phyloP scores from a whole-genome alignment of 495 filamentous ascomycete species.

The Penicillium ochrochloron region DNA sequence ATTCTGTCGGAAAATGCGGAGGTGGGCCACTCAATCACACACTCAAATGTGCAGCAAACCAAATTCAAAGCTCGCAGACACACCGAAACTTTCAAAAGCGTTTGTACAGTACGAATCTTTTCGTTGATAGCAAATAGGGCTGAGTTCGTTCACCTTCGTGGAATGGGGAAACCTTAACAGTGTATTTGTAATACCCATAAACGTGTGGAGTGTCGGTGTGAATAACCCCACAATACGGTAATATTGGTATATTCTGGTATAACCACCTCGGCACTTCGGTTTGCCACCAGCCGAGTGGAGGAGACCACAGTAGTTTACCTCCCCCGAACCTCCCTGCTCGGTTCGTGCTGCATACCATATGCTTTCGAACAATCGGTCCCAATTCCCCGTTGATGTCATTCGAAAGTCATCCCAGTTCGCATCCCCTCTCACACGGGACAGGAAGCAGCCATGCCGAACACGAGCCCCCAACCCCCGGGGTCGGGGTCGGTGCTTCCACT shows the following conservation, averaged over 20 bases:
- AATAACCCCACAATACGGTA: not conserved
- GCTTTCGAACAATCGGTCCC: not conserved
- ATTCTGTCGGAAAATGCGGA: not conserved
- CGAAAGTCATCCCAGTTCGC: not conserved
- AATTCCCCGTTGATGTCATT: not conserved
- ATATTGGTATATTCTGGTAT: not conserved
- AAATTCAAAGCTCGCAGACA: not conserved
- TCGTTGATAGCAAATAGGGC: no score
- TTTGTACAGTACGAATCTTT: not conserved
- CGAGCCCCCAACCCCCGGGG: not conserved
- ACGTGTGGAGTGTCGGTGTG: not conserved
- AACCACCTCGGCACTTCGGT: not conserved
- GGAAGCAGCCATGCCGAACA: not conserved
- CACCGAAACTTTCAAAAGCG: no score
- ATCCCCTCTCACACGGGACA: not conserved
- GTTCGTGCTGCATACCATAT: not conserved
- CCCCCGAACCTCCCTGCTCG: not conserved
- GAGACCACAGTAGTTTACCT: not conserved
- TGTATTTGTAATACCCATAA: not conserved
- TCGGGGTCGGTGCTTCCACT: no score
- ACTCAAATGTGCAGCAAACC: not conserved
- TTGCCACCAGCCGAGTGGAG: not conserved
- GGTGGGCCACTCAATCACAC: not conserved
- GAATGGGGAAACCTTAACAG: not conserved
- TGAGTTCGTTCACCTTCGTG: no score